Percentiles rank a stretch among this genome's conserved stretches.
phyloP scores from a whole-genome alignment of 768 basidiomycete species.

The Mycena alexandri region DNA sequence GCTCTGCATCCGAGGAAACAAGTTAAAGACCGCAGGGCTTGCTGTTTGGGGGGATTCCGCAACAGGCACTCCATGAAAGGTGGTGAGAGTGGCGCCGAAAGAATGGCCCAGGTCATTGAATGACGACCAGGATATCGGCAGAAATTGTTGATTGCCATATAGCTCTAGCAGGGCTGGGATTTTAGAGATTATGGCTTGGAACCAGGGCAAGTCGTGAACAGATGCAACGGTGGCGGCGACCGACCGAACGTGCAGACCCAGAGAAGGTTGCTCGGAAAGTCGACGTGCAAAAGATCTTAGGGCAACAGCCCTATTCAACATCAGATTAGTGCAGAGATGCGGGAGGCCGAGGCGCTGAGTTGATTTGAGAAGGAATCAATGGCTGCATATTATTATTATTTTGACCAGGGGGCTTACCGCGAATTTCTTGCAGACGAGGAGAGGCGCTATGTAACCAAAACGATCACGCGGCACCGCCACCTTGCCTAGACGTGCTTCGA shows the following conservation, averaged over 20 bases:
- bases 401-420: slow-evolving; percentile 1
- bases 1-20: neutral
- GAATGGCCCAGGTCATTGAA: neutral
- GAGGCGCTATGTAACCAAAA: neutral
- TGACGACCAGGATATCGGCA: neutral
- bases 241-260: slow-evolving; percentile 4
- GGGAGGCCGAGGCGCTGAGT: slow-evolving; percentile 17
- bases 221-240: neutral
- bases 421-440: slow-evolving; percentile 22
- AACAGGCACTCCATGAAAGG: neutral
- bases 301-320: neutral
- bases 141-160: neutral
- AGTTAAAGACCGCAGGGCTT: neutral
- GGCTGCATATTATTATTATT: no score
- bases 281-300: neutral
- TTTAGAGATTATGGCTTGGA: neutral
- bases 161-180: neutral
- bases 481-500: neutral
- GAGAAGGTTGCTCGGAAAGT: slow-evolving; percentile 2
- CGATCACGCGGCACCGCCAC: neutral
- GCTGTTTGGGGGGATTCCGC: neutral
- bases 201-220: no score
- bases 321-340: slow-evolving; percentile 7
- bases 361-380: no score
- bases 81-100: neutral